Evolutionary conservation across 2,329 filamentous ascomycete genomes (phyloP), one percentile per base, ranked within the genome.

Genomic region (Trichoderma aggressivum): DNA sequence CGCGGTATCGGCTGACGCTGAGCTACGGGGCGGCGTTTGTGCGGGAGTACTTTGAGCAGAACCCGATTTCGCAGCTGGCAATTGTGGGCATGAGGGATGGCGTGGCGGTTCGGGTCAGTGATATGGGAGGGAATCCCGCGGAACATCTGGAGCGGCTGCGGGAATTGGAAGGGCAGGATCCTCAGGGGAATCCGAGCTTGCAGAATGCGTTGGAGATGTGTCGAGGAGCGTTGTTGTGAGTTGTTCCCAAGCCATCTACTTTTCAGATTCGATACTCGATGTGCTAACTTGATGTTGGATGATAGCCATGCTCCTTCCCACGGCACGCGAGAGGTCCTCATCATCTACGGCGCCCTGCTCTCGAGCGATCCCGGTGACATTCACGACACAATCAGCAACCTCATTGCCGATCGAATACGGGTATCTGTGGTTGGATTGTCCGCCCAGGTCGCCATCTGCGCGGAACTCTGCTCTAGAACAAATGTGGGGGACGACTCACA

Each of bases 121-220:
- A 97, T 78, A 91, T 98, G 85, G 92, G 92, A 70, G 96, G 96
- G 11, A 98, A 98, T 78, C 94, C 95, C 3, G 91, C 91, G 10
- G 93, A 97, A 72, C 96, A 98, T 80, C 88, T 98, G 70, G 89
- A 91, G 74, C 91, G 90, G 66, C 86, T 99, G 72, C 87, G 91
- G 77, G 86, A 84, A 1, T 85, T 94, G 75, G 87, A 89, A 77
- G 84, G 88, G 7, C 82, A 88, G 77, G 89, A 94, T 78, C 88
- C 92, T 16, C 88, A 91, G 78, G 92, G 93, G 53, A 90, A 90
- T 74, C 91, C 93, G 18, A 94, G 91, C 80, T 81, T 99, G 73
- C 96, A 99, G 81, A 99, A 99, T 81, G 94, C 94, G 5, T 86
- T 99, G 64, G 94, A 99, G 81, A 97, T 99, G 92, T 94, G 93